phyloP scores from a whole-genome alignment of 129 eudicot genomes.

The Scalesia atractyloides region DNA sequence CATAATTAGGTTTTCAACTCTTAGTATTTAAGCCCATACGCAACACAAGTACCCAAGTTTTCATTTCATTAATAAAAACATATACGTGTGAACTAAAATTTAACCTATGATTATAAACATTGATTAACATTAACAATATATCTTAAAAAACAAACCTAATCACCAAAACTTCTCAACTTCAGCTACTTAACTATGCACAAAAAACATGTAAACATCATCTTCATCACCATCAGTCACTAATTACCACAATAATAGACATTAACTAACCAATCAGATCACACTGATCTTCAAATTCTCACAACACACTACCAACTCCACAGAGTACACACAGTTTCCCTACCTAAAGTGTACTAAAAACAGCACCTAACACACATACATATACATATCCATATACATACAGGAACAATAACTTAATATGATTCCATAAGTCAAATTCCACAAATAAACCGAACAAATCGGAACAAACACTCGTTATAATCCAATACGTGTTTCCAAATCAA shows the following conservation, averaged over 20 bases:
- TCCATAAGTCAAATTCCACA: slow-evolving; percentile 9
- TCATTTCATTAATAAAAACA: slow-evolving; percentile 2
- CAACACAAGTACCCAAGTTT: slow-evolving; percentile 11
- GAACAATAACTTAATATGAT: slow-evolving; percentile 8
- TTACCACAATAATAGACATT: slow-evolving; percentile 18
- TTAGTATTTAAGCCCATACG: background rate
- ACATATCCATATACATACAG: background rate
- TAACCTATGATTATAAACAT: slow-evolving; percentile 2
- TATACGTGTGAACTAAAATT: slow-evolving; percentile 1
- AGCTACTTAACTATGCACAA: slow-evolving; percentile 15
- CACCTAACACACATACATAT: slow-evolving; percentile 12
- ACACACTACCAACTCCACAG: slow-evolving; percentile 11
- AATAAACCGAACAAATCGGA: slow-evolving; percentile 21
- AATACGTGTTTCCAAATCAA: slow-evolving; percentile 19
- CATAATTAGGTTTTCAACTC: slow-evolving; percentile 12
- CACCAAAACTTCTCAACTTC: background rate
- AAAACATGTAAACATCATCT: slow-evolving; percentile 8
- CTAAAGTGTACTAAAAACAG: slow-evolving; percentile 20
- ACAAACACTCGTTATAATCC: slow-evolving; percentile 8
- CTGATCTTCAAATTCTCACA: slow-evolving; percentile 30
- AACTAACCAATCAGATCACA: slow-evolving; percentile 28
- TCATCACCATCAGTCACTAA: slow-evolving; percentile 19
- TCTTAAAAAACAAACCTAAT: background rate
- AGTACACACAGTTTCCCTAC: background rate
- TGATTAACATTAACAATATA: background rate